Evolutionary conservation across 2,329 filamentous ascomycete genomes (phyloP).

Genomic region (Neopestalotiopsis sp.): DNA sequence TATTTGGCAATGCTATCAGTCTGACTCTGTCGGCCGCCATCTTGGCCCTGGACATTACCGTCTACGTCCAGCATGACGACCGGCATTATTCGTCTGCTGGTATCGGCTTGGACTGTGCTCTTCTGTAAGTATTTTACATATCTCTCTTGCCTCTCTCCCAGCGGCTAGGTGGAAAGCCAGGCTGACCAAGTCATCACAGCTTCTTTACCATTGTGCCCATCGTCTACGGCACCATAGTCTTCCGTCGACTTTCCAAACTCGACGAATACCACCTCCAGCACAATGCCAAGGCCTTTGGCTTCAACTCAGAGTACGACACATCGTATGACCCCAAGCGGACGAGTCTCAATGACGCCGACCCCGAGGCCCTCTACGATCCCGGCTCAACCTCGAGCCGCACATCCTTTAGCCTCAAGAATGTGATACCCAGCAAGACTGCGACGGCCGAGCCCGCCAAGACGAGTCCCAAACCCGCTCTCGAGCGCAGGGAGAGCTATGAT

Average conservation of each 20-base stretch:
- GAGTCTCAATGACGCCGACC: constrained; percentile 21
- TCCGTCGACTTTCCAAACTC: constrained; percentile 52
- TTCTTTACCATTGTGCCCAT: constrained; percentile 47
- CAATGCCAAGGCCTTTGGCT: constrained; percentile 56
- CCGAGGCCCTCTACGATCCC: constrained; percentile 30
- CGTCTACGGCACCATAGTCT: constrained; percentile 51
- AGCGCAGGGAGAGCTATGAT: constrained; percentile 40
- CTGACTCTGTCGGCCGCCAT: constrained; percentile 50
- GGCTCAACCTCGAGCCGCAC: constrained; percentile 21
- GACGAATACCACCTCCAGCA: constrained; percentile 56
- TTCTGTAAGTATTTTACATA: no score
- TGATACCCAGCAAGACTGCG: constrained; percentile 27
- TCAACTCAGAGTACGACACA: constrained; percentile 37
- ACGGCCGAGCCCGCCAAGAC: constrained; percentile 23
- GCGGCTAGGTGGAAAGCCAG: neutral
- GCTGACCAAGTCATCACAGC: constrained; percentile 32
- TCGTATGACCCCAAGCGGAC: constrained; percentile 21
- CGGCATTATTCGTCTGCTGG: constrained; percentile 53
- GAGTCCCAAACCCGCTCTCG: constrained; percentile 23
- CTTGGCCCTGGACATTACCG: constrained; percentile 55
- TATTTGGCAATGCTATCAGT: constrained; percentile 57
- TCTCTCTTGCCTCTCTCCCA: no score
- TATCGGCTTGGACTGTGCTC: constrained; percentile 50
- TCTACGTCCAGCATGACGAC: constrained; percentile 51
- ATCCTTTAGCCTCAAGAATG: constrained; percentile 30